These are phyloP conservation scores for Fusarium coicis DNA, from an alignment of 2,329 filamentous ascomycete genomes.

Conservation along the genomic window DNA sequence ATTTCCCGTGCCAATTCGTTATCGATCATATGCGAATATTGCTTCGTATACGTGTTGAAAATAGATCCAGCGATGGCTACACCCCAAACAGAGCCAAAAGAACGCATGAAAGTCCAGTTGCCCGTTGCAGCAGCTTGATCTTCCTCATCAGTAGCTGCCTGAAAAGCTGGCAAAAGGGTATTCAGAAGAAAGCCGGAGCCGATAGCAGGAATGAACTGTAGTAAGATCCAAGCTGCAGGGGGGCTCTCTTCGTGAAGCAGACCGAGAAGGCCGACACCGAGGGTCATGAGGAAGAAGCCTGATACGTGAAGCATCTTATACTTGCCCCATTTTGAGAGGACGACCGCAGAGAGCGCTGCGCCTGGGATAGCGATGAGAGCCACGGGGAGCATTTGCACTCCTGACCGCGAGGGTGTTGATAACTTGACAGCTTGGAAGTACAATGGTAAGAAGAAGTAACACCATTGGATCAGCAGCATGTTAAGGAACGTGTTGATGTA, in stretches of 20 bases:
- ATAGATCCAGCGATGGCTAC: slow-evolving; percentile 56
- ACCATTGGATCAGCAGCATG: slow-evolving; percentile 47
- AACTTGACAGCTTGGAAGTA: slow-evolving; percentile 58
- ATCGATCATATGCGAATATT: slow-evolving; percentile 37
- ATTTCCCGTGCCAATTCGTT: slow-evolving; percentile 20
- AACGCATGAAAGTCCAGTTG: slow-evolving; percentile 56
- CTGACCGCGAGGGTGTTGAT: slow-evolving; percentile 48
- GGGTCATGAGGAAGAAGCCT: slow-evolving; percentile 51
- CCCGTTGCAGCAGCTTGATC: slow-evolving; percentile 52
- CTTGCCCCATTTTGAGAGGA: slow-evolving; percentile 48
- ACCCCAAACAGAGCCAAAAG: slow-evolving; percentile 57
- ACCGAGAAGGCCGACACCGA: slow-evolving; percentile 55
- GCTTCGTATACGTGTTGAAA: slow-evolving; percentile 50
- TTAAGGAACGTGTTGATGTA: slow-evolving; percentile 40
- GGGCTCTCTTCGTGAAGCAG: slow-evolving; percentile 49
- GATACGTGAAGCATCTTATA: slow-evolving; percentile 50
- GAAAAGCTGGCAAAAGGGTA: slow-evolving; percentile 56
- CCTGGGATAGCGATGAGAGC: slow-evolving; percentile 46
- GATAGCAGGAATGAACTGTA: slow-evolving; percentile 53
- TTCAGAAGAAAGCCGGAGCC: slow-evolving; percentile 57
- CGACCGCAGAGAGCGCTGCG: slow-evolving; percentile 40
- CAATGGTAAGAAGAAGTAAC: slow-evolving; percentile 55
- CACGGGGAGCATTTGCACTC: slow-evolving; percentile 48
- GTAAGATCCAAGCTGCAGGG: slow-evolving; percentile 51
- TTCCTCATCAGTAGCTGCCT: slow-evolving; percentile 49